Evolutionary conservation across 805 yeast genomes (phyloP), one percentile per base, ranked within the genome.

Genomic region (Nadsonia fulvescens): DNA sequence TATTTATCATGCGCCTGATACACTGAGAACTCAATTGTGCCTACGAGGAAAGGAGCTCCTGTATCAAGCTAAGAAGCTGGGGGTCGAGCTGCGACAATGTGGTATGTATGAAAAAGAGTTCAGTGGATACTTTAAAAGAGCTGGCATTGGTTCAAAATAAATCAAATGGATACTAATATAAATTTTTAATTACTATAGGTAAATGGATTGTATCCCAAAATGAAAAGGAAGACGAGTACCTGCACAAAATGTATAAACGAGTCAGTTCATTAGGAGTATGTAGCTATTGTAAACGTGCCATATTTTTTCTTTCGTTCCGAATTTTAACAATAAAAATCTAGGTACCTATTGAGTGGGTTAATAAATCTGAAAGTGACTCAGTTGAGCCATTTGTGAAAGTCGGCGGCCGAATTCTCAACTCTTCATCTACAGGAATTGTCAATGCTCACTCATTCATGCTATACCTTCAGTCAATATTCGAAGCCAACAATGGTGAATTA

Each of bases 151-250:
- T n/a, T n/a, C n/a, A n/a, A n/a, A n/a, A n/a, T n/a, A n/a, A n/a
- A n/a, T n/a, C n/a, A n/a, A n/a, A n/a, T n/a, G n/a, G n/a, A n/a
- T n/a, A n/a, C n/a, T n/a, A n/a, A n/a, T n/a, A n/a, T n/a, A n/a
- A n/a, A n/a, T n/a, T n/a, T n/a, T n/a, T n/a, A n/a, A n/a, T n/a
- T n/a, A n/a, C n/a, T n/a, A n/a, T n/a, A n/a, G n/a, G n/a, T 10
- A 56, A 82, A 44, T 76, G 92, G 82, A 51, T 82, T 3, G 82
- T 82, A 9, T 93, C 94, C 1, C 93, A 81, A 43, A 58, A 58
- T 25, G 79, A 68, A 12, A 34, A 34, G 1, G 83, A 82, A 40
- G 57, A 53, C 20, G 68, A 68, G 14, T 68, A 65, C 39, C 53
- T 82, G 21, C 62, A 66, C 20, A 46, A 51, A 13, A 40, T 82